These are phyloP conservation scores for Fraxinus anomala DNA, from an alignment of 257 asterid species.

Conservation along the genomic window DNA sequence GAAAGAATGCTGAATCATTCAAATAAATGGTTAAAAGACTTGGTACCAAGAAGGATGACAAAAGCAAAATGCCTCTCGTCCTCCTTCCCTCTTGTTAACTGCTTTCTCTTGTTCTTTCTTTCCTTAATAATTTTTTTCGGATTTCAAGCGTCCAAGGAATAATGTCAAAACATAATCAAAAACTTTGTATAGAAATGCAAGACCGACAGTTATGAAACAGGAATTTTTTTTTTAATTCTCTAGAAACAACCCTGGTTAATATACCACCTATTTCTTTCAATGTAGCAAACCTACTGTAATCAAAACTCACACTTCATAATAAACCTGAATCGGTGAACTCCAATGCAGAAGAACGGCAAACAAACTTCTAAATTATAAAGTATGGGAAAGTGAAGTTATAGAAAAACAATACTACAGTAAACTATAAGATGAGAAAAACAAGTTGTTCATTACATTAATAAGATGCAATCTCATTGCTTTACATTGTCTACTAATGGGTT, in stretches of 20 bases:
- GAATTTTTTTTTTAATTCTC: neutral
- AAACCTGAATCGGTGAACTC: neutral
- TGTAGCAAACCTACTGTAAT: neutral
- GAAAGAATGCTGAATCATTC: slow-evolving; percentile 15
- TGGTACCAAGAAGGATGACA: slow-evolving; percentile 11
- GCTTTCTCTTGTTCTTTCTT: neutral
- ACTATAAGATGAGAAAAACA: neutral
- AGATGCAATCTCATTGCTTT: neutral
- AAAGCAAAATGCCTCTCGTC: slow-evolving; percentile 9
- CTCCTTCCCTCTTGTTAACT: slow-evolving; percentile 11
- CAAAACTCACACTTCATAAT: neutral
- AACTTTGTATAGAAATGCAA: neutral
- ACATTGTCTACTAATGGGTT: neutral
- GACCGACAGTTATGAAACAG: neutral
- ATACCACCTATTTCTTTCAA: neutral
- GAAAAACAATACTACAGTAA: slow-evolving; percentile 1
- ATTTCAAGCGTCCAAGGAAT: neutral
- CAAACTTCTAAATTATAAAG: neutral
- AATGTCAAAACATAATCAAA: neutral
- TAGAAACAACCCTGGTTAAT: neutral
- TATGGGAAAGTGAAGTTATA: neutral
- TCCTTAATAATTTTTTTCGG: neutral
- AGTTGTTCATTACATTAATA: neutral
- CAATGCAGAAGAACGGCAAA: neutral
- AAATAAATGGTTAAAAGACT: slow-evolving; percentile 14